Base-by-base conservation (phyloP, 2,329 filamentous ascomycete species). In the Fulvia fulva region DNA sequence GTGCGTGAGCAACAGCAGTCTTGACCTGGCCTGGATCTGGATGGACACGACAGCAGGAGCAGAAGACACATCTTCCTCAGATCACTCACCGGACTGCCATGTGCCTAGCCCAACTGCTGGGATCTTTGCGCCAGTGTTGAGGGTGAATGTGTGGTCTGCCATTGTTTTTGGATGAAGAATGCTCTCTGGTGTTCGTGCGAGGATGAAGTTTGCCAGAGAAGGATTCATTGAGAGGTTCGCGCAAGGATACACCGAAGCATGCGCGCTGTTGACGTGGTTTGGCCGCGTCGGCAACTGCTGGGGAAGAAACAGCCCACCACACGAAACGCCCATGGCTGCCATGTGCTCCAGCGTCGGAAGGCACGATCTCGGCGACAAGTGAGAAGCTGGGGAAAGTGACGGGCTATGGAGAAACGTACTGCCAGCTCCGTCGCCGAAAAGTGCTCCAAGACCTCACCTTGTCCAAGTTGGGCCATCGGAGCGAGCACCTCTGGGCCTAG, bases 1-100 rank as follows among this genome's bases (percentile, higher is more conserved):
- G 74, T 9, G 78, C 78, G 57, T 79, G 76, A 28, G 74, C 65
- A 6, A 81, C 78, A 16, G 78, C 77, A 53, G 71, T 73, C 69
- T 78, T 77, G 56, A 79, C 78, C 63, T 80, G 72, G 23, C 78
- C 77, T 28, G 76, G 74, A n/a, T 62, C 67, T 28, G 32, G 34
- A 50, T 22, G 12, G 12, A 28, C 30, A 46, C 58, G 19, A 56
- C 50, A 21, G 53, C 53, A 25, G 6, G 50, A 25, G n/a, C 32
- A 55, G n/a, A 19, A 25, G 32, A 32, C 11, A 26, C 14, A 16
- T 19, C 14, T n/a, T 9, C 21, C 25, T 21, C 41, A 50, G 23
- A 28, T 32, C 22, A 49, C 55, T 45, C 6, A 57, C 55, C 64
- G 47, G 68, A 70, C 57, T 75, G 73, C 73, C 74, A 75, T 23